Evolutionary conservation across 495 filamentous ascomycete genomes (phyloP).

Genomic region (Aspergillus affinis): DNA sequence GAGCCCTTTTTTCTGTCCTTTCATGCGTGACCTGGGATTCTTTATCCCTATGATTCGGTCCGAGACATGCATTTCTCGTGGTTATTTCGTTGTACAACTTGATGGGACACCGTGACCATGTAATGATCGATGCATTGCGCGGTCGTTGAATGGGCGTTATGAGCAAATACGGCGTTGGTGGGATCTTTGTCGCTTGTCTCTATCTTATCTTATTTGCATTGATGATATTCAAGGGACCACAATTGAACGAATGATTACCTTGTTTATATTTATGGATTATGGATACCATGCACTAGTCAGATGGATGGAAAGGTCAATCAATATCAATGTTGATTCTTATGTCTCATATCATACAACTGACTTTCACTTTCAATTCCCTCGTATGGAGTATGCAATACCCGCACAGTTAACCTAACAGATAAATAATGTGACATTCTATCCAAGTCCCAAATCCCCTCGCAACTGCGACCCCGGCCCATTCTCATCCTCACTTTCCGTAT

Average conservation of each 20-base stretch:
- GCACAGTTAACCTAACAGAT: no score
- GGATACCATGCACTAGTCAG: background rate
- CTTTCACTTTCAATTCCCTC: no score
- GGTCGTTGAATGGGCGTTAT: background rate
- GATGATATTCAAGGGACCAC: background rate
- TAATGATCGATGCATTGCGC: background rate
- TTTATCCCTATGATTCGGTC: background rate
- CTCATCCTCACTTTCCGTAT: constrained; percentile 45
- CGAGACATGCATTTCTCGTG: background rate
- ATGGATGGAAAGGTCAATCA: background rate
- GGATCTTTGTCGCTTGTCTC: background rate
- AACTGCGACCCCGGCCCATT: constrained; percentile 43
- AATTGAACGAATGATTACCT: no score
- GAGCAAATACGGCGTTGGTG: background rate
- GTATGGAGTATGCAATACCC: no score
- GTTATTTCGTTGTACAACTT: background rate
- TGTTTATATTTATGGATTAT: no score
- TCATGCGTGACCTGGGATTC: background rate
- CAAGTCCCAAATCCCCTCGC: constrained; percentile 42
- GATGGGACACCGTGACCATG: background rate
- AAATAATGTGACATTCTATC: constrained; percentile 16
- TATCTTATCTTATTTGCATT: background rate
- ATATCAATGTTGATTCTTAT: no score
- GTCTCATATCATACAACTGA: no score
- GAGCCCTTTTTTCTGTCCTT: no score